Evolutionary conservation across 352 stramenopile species (phyloP).

Genomic region (Phytophthora fragariae): DNA sequence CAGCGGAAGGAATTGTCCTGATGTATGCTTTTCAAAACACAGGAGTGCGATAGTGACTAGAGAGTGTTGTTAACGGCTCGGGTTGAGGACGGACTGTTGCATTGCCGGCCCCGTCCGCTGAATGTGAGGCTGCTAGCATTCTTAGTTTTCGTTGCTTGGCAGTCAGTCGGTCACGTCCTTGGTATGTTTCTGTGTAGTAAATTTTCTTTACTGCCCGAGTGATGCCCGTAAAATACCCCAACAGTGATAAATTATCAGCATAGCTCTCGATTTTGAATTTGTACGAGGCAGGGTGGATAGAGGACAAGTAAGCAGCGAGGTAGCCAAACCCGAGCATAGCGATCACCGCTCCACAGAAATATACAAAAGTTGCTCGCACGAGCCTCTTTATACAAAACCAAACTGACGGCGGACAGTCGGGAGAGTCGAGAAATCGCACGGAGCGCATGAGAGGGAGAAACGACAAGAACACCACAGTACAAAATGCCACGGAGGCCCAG

Average conservation of each 20-base stretch:
- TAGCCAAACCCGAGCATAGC: slow-evolving; percentile 9
- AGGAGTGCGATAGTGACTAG: not conserved
- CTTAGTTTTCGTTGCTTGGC: not conserved
- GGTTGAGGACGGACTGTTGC: not conserved
- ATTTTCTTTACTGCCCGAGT: slow-evolving; percentile 18
- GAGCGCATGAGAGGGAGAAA: slow-evolving; percentile 13
- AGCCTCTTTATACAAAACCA: slow-evolving; percentile 17
- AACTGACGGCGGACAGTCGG: not conserved
- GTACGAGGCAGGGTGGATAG: not conserved
- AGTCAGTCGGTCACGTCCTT: slow-evolving; percentile 12
- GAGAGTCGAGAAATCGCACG: slow-evolving; percentile 8
- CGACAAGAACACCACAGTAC: slow-evolving; percentile 12
- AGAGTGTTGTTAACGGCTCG: too few species aligned
- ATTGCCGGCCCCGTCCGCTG: not conserved
- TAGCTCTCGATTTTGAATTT: slow-evolving; percentile 25
- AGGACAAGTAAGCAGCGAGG: slow-evolving; percentile 1
- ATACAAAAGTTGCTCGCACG: not conserved
- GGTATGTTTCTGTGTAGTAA: slow-evolving; percentile 29
- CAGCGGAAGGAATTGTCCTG: not conserved
- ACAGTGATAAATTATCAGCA: slow-evolving; percentile 9
- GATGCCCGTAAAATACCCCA: slow-evolving; percentile 33
- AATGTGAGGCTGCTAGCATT: not conserved
- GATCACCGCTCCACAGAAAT: slow-evolving; percentile 10
- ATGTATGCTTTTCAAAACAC: slow-evolving; percentile 16
- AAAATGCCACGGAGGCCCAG: slow-evolving; percentile 9